Conservation (phyloP, 2,329 filamentous ascomycete genomes). For the Aspergillus sp. region DNA sequence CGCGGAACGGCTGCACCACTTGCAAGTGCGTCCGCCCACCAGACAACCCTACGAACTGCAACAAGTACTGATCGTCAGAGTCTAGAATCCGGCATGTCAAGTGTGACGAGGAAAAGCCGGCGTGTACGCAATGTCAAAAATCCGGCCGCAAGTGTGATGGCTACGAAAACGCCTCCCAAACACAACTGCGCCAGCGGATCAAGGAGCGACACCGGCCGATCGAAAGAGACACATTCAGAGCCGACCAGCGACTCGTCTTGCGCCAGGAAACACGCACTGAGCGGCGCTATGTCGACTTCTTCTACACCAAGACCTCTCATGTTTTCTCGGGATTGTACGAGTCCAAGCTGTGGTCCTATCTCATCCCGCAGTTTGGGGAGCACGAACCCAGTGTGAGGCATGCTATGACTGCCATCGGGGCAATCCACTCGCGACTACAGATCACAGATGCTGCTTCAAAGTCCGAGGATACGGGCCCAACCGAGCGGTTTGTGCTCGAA, state of each 20-base stretch:
- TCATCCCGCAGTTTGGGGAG: constrained; percentile 49
- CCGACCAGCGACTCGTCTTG: constrained; percentile 20
- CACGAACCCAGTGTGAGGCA: constrained; percentile 51
- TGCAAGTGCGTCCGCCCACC: constrained; percentile 49
- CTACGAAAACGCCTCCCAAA: constrained; percentile 38
- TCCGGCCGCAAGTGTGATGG: constrained; percentile 60
- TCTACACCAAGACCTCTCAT: constrained; percentile 41
- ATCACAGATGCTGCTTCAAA: neutral
- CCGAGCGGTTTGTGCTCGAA: constrained; percentile 39
- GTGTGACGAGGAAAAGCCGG: constrained; percentile 57
- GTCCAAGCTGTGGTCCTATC: constrained; percentile 29
- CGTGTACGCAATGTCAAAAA: constrained; percentile 54
- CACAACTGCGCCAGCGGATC: constrained; percentile 11
- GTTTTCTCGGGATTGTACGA: constrained; percentile 46
- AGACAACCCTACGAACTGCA: neutral
- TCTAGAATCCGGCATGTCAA: constrained; percentile 56
- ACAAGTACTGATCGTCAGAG: neutral
- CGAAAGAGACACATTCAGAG: constrained; percentile 2
- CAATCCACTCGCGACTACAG: constrained; percentile 43
- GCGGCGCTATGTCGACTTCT: constrained; percentile 42
- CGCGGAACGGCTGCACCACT: constrained; percentile 49
- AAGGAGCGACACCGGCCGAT: neutral
- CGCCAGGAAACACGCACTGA: constrained; percentile 30
- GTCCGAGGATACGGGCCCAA: constrained; percentile 8
- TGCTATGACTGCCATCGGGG: constrained; percentile 52